Base-by-base conservation (phyloP, 176 grass and related monocot genomes). In the Aegilops sharonensis region DNA sequence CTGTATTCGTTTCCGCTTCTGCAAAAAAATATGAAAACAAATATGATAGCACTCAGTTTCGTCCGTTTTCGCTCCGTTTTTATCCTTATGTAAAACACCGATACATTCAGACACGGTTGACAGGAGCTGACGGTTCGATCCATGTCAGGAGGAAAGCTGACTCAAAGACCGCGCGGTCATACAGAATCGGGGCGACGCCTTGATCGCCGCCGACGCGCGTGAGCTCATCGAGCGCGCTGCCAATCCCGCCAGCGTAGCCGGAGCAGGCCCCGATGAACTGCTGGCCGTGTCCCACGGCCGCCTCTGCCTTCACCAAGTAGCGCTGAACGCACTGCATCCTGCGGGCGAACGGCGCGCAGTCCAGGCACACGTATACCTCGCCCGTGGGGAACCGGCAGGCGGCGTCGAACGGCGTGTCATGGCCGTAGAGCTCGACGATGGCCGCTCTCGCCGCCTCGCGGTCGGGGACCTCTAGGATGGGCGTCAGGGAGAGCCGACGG, bases 351-450 rank as follows among this genome's bases (percentile, higher is more conserved):
- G 79, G 63, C 21, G 40, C 14, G 25, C 79, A 63, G 63, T 82
- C 63, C 40, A 82, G 63, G 79, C 63, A 82, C 61, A 82, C 63
- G 40, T 69, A 69, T 40, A 82, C 64, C 79, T 82, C 79, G 64
- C 45, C 63, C n/a, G 21, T 25, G 25, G 64, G 79, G 79, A 82
- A 82, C 40, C 79, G 79, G 9, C 32, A 35, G 35, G 4, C 35
- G 36, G 20, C 20, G 35, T 36, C 36, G 68, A 72, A 72, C 20
- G 68, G 68, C 18, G 35, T 20, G 2, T 20, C 9, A 4, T 40
- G 35, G 2, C 40, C 3, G 79, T n/a, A 82, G 3, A 78, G 52
- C 31, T 34, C 54, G 1, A 18, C 17, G 52, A 78, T 10, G 15
- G 31, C 32, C 18, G 8, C 54, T 9, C 31, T 78, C 31, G 18